phyloP scores from a whole-genome alignment of 1,284 basidiomycete species.

The Cryptococcus depauperatus region DNA sequence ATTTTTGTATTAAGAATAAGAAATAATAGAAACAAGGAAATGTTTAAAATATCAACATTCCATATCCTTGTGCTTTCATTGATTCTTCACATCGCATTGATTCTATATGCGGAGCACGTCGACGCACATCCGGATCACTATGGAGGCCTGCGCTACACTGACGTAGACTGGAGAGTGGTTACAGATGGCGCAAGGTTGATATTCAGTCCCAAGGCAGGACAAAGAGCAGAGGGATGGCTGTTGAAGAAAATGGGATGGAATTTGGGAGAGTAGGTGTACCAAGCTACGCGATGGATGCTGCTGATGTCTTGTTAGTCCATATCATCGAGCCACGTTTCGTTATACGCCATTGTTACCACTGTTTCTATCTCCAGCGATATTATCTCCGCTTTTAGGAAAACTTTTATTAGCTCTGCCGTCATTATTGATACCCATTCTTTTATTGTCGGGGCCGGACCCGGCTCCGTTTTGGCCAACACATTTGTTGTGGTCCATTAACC shows the following conservation, averaged over 20 bases:
- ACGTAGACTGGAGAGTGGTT: conserved; percentile 94
- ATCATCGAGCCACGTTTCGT: conserved; percentile 85
- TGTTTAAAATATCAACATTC: no score
- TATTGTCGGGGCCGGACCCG: conserved; percentile 48
- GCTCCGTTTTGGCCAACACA: conserved; percentile 27
- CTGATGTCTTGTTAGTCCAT: conserved; percentile 58
- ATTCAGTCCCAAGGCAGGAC: conserved; percentile 31
- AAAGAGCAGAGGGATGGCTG: conserved; percentile 57
- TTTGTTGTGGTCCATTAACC: conserved; percentile 76
- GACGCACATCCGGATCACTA: conserved; percentile 35
- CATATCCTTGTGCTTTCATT: conserved; percentile 17
- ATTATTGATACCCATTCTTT: conserved; percentile 67
- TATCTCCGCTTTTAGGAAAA: conserved; percentile 82
- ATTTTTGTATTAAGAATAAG: no score
- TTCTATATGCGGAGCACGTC: conserved; percentile 36
- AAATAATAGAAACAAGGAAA: no score
- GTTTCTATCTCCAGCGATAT: conserved; percentile 68
- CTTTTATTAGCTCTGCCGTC: conserved; percentile 80
- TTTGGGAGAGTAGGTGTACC: conserved; percentile 49
- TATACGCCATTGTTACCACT: conserved; percentile 91
- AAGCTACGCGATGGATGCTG: no score
- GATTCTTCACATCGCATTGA: conserved; percentile 26
- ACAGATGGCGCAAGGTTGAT: conserved; percentile 59
- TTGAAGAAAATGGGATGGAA: conserved; percentile 43
- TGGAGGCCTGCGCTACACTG: conserved; percentile 74